These are phyloP conservation scores for Scytalidium sp. DNA, from an alignment of 2,329 filamentous ascomycete species.

Conservation along the genomic window DNA sequence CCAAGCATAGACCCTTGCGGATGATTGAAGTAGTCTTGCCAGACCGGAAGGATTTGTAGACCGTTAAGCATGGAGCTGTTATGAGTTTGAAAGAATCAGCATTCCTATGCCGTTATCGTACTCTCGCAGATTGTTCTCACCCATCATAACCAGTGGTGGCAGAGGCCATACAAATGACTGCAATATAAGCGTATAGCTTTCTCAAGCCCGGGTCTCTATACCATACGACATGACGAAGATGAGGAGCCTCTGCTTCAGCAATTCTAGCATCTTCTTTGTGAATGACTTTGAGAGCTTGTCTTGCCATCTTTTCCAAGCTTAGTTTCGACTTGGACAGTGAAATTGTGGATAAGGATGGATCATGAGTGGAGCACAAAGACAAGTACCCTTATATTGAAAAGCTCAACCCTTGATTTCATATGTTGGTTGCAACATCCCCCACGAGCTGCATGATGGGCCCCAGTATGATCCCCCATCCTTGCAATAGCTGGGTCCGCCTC, in stretches of 20 bases:
- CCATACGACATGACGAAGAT: constrained; percentile 55
- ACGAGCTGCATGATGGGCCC: too few species aligned
- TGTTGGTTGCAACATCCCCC: too few species aligned
- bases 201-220: constrained; percentile 53
- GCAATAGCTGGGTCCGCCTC: not conserved
- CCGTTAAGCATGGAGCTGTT: not conserved
- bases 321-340: not conserved
- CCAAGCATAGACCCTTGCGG: constrained; percentile 32
- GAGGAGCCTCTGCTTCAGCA: constrained; percentile 42
- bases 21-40: constrained; percentile 4
- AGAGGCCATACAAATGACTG: constrained; percentile 56
- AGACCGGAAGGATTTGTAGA: constrained; percentile 5
- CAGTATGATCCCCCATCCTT: too few species aligned
- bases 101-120: too few species aligned
- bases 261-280: constrained; percentile 27
- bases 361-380: not conserved
- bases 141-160: constrained; percentile 62
- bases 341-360: not conserved
- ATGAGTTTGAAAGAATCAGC: not conserved
- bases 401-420: too few species aligned
- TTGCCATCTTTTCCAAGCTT: not conserved
- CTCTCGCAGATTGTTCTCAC: constrained; percentile 29
- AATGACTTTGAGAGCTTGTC: not conserved
- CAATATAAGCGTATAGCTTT: constrained; percentile 50
- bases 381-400: too few species aligned